These are phyloP conservation scores for Echeveria elegans DNA, from an alignment of 164 flowering plant genomes.

Conservation along the genomic window DNA sequence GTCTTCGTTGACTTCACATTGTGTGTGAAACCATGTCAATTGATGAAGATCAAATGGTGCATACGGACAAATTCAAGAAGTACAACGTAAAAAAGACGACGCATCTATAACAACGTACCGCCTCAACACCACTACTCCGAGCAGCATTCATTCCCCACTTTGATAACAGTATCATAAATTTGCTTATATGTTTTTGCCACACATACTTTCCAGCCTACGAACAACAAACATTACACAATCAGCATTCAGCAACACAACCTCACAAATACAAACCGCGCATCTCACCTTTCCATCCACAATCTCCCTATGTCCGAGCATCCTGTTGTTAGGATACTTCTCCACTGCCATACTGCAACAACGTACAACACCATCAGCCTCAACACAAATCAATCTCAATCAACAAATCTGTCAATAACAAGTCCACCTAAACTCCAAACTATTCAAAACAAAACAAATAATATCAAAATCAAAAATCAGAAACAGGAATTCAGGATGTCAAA, in stretches of 20 bases:
- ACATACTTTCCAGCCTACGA: slow-evolving; percentile 73
- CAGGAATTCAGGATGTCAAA: too few relatives aligned
- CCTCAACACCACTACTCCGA: slow-evolving; percentile 59
- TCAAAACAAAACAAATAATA: slow-evolving; percentile 4
- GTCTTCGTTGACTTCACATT: too few relatives aligned
- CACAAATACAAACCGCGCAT: not conserved
- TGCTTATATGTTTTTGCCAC: slow-evolving; percentile 78
- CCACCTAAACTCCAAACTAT: too few relatives aligned
- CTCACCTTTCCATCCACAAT: slow-evolving; percentile 63
- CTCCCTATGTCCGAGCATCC: slow-evolving; percentile 85
- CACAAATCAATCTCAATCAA: too few relatives aligned
- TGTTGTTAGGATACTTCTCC: slow-evolving; percentile 63
- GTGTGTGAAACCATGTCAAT: too few relatives aligned
- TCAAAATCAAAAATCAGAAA: not conserved
- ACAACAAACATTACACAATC: not conserved
- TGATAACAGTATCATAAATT: slow-evolving; percentile 62
- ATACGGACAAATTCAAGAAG: not conserved
- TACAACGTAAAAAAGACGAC: not conserved
- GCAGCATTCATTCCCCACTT: slow-evolving; percentile 59
- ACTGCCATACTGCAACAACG: slow-evolving; percentile 47
- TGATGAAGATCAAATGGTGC: too few relatives aligned
- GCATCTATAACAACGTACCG: slow-evolving; percentile 29
- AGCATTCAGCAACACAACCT: not conserved
- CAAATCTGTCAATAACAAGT: too few relatives aligned
- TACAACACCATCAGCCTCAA: slow-evolving; percentile 1